These are phyloP conservation scores for Morella rubra DNA, from an alignment of 306 rosid genomes.

Conservation along the genomic window DNA sequence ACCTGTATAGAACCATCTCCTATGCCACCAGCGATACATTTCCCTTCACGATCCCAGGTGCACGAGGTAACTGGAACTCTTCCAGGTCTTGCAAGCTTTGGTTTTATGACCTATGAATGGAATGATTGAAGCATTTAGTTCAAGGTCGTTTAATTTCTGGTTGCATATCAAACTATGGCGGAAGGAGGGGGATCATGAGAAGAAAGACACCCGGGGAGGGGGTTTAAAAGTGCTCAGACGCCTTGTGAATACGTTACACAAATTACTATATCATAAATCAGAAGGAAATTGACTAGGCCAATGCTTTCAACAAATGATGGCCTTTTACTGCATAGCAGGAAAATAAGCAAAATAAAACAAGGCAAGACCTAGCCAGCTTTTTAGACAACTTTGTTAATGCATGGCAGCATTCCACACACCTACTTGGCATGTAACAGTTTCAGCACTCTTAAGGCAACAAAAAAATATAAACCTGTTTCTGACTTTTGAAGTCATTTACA, in stretches of 20 bases:
- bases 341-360: background rate
- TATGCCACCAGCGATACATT: constrained; percentile 84
- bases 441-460: background rate
- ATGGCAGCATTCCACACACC: constrained; percentile 11
- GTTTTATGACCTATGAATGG: constrained; percentile 77
- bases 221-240: too few species aligned
- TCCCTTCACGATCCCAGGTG: constrained; percentile 86
- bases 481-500: constrained; percentile 90
- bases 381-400: background rate
- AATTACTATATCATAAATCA: background rate
- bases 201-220: too few species aligned
- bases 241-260: background rate
- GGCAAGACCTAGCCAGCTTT: background rate
- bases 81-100: constrained; percentile 87
- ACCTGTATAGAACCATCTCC: constrained; percentile 99
- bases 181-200: background rate
- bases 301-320: background rate
- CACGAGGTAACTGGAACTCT: constrained; percentile 93
- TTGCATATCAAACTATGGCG: background rate
- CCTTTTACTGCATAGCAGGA: background rate
- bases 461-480: constrained; percentile 65
- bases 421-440: background rate
- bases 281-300: background rate
- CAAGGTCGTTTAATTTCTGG: background rate
- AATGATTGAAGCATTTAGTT: constrained; percentile 22